phyloP scores from a whole-genome alignment of 176 grass and related monocot species.

The Phyllostachys edulis region DNA sequence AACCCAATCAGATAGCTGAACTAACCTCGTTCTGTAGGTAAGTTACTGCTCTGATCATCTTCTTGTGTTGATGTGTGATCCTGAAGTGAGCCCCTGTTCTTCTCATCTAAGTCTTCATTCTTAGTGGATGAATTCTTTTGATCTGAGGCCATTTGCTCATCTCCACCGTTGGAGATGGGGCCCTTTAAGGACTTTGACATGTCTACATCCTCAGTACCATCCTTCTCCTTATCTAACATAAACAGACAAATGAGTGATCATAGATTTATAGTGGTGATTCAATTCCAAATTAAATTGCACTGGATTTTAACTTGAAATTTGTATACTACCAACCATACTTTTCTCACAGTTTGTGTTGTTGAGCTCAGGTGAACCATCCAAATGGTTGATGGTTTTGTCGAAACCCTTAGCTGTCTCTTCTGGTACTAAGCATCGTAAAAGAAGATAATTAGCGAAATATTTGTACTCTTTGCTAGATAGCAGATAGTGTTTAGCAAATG shows the following conservation, averaged over 20 bases:
- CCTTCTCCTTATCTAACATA: conserved; percentile 37
- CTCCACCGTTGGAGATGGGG: conserved; percentile 5
- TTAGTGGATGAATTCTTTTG: no score
- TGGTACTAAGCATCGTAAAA: conserved; percentile 6
- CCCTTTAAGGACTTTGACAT: conserved; percentile 24
- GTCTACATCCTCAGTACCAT: not conserved
- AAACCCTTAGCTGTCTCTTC: conserved; percentile 25
- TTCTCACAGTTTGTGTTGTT: conserved; percentile 25
- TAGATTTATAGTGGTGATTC: not conserved
- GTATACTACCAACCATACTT: not conserved
- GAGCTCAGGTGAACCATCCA: not conserved
- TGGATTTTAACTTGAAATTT: conserved; percentile 4
- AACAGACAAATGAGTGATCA: not conserved
- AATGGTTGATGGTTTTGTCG: not conserved
- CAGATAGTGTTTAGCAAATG: not conserved
- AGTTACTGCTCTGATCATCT: not conserved
- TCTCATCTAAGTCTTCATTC: no score
- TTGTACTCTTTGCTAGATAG: not conserved
- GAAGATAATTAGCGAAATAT: conserved; percentile 7
- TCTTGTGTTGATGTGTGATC: conserved; percentile 27
- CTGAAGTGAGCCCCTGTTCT: not conserved
- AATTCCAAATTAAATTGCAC: conserved; percentile 2
- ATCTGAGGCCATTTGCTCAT: conserved; percentile 29
- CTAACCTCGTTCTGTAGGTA: conserved; percentile 34
- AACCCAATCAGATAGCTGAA: not conserved